Conservation (phyloP, 1,139 yeast species). For the Kodamaea plutei region DNA sequence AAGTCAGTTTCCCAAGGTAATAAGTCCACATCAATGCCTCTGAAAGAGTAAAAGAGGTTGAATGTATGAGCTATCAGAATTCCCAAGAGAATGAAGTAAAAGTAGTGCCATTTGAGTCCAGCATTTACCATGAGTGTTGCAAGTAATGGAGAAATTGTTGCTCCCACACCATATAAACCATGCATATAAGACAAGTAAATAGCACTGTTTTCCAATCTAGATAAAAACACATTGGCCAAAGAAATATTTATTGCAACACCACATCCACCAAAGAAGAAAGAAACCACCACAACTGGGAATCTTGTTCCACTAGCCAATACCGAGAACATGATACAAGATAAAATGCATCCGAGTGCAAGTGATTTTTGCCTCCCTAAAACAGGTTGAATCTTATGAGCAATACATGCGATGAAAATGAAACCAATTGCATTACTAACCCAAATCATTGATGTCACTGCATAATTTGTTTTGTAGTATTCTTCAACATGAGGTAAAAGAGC, state of each 20-base stretch:
- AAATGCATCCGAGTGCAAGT: conserved; percentile 31
- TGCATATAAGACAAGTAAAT: conserved; percentile 52
- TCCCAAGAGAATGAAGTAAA: conserved; percentile 47
- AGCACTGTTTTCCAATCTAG: conserved; percentile 46
- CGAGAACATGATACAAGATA: conserved; percentile 35
- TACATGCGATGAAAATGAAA: conserved; percentile 38
- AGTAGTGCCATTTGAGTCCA: conserved; percentile 52
- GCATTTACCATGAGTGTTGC: conserved; percentile 50
- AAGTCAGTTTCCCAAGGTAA: conserved; percentile 13
- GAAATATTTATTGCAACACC: conserved; percentile 56
- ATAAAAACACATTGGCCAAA: conserved; percentile 54
- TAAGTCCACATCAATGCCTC: conserved; percentile 33
- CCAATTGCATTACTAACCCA: conserved; percentile 47
- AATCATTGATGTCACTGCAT: conserved; percentile 39
- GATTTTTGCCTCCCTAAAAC: conserved; percentile 39
- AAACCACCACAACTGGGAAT: conserved; percentile 44
- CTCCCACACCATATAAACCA: conserved; percentile 63
- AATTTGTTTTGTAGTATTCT: conserved; percentile 29
- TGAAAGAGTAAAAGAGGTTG: conserved; percentile 33
- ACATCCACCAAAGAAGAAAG: conserved; percentile 55
- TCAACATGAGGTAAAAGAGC: conserved; percentile 45
- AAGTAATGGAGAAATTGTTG: conserved; percentile 54
- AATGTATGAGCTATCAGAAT: conserved; percentile 25
- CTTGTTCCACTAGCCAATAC: conserved; percentile 35
- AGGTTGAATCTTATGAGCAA: conserved; percentile 37